phyloP scores from a whole-genome alignment of 352 stramenopile genomes.

The Globisporangium acanthophoron region DNA sequence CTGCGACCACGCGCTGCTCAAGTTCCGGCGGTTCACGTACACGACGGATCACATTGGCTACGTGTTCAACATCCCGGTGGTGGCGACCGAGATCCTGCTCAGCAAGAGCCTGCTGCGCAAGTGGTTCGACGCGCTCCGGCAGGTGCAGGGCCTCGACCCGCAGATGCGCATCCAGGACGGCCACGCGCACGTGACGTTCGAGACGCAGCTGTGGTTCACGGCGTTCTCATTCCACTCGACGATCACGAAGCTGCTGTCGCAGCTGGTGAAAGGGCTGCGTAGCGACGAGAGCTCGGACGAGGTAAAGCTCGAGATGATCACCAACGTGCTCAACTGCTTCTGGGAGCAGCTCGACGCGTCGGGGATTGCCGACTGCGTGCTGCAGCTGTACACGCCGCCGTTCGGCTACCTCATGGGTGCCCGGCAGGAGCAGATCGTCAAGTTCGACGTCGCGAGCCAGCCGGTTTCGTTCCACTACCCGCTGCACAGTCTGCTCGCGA shows the following conservation, averaged over 20 bases:
- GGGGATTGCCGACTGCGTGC: slow-evolving; percentile 29
- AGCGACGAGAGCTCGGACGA: slow-evolving; percentile 38
- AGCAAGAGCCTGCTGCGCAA: slow-evolving; percentile 51
- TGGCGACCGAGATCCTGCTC: slow-evolving; percentile 56
- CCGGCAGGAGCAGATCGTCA: slow-evolving; percentile 47
- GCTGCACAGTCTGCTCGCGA: slow-evolving; percentile 79
- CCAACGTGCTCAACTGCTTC: slow-evolving; percentile 67
- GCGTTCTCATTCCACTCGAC: slow-evolving; percentile 90
- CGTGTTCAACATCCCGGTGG: slow-evolving; percentile 90
- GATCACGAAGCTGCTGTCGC: slow-evolving; percentile 55
- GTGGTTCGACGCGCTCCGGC: slow-evolving; percentile 62
- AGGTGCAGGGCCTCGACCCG: slow-evolving; percentile 79
- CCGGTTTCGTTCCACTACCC: slow-evolving; percentile 89
- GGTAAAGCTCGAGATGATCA: slow-evolving; percentile 51
- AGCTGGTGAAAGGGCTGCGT: slow-evolving; percentile 57
- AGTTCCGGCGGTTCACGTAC: slow-evolving; percentile 91
- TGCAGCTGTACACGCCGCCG: slow-evolving; percentile 54
- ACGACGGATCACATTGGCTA: slow-evolving; percentile 93
- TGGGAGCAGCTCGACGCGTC: slow-evolving; percentile 63
- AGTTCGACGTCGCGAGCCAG: slow-evolving; percentile 68
- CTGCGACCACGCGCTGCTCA: slow-evolving; percentile 87
- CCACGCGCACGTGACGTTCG: slow-evolving; percentile 91
- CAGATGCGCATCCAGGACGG: slow-evolving; percentile 72
- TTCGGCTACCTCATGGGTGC: slow-evolving; percentile 58
- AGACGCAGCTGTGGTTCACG: slow-evolving; percentile 91